Evolutionary conservation across 495 filamentous ascomycete genomes (phyloP), one percentile per base, ranked within the genome.

Genomic region (Penicillium odoratum): DNA sequence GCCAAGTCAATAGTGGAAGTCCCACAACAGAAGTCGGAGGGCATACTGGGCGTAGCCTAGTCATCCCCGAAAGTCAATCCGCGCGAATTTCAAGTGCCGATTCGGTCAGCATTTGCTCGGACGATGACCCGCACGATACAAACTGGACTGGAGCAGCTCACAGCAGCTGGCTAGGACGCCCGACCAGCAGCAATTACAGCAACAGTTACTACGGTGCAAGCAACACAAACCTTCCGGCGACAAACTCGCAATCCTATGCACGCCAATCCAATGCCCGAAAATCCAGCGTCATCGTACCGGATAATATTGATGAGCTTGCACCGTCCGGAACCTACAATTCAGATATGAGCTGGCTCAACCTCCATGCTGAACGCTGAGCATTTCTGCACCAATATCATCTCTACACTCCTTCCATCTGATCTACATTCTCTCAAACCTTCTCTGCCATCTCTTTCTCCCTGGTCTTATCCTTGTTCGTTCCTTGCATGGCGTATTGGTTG

Each of bases 311-410:
- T 34, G 79, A 78, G 56, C 68, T 73, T 11, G 76, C 75, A 21
- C 57, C 70, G n/a, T 54, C 67, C 25, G 69, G 56, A 1, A 71
- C 49, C 42, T 53, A 71, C 60, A 76, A 78, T 55, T 73, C 77
- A 28, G 88, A 92, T 69, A 88, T 92, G 84, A 90, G 87, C 72
- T 92, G 88, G 88, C 71, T 92, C 40, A 91, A 91, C 67, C 70
- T 92, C 7, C 52, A 77, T 26, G 68, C 67, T 30, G 69, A 71
- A 15, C 67, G 66, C 55, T 78, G 56, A 70, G 25, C 48, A 53
- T 34, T 30, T 31, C 15, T 26, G 28, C 7, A 28, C 38, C 34
- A 51, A 18, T 18, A 29, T 33, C 18, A 40, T 29, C 44, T 10
- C 7, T 43, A 21, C 16, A 18, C 28, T 46, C 48, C 48, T 43